These are phyloP conservation scores for Papilionanthe hybrid DNA, from an alignment of 116 monocot genomes.

Conservation along the genomic window DNA sequence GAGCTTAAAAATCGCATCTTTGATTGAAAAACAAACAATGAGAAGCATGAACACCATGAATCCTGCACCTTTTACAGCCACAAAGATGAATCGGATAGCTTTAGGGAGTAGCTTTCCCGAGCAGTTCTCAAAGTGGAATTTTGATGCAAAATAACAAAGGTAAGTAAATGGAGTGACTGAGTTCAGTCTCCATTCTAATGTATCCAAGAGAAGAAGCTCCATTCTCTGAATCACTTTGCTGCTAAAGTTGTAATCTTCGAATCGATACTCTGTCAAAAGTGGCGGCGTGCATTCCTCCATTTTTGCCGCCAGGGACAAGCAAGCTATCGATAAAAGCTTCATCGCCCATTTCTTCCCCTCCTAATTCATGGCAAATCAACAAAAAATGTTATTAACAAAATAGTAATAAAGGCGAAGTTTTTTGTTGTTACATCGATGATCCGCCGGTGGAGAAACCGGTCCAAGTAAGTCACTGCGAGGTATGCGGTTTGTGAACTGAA, in stretches of 20 bases:
- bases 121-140: constrained; percentile 18
- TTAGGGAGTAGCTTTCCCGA: constrained; percentile 15
- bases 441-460: constrained; percentile 58
- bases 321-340: constrained; percentile 55
- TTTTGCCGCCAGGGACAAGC: constrained; percentile 78
- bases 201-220: constrained; percentile 71
- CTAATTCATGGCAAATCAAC: constrained; percentile 19
- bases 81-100: constrained; percentile 45
- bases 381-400: not conserved
- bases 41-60: constrained; percentile 7
- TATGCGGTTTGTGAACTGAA: constrained; percentile 65
- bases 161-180: constrained; percentile 71
- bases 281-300: constrained; percentile 66
- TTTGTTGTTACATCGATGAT: constrained; percentile 32
- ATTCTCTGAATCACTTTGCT: constrained; percentile 48
- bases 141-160: constrained; percentile 49
- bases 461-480: constrained; percentile 56
- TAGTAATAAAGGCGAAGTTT: not conserved
- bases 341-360: constrained; percentile 51
- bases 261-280: constrained; percentile 42
- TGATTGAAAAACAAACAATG: not conserved
- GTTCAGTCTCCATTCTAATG: constrained; percentile 75
- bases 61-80: constrained; percentile 43
- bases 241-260: constrained; percentile 38
- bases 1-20: not conserved